Evolutionary conservation across 108 stramenopile species (phyloP), one percentile per base, ranked within the genome.

Genomic region (Nannochloropsis salina): DNA sequence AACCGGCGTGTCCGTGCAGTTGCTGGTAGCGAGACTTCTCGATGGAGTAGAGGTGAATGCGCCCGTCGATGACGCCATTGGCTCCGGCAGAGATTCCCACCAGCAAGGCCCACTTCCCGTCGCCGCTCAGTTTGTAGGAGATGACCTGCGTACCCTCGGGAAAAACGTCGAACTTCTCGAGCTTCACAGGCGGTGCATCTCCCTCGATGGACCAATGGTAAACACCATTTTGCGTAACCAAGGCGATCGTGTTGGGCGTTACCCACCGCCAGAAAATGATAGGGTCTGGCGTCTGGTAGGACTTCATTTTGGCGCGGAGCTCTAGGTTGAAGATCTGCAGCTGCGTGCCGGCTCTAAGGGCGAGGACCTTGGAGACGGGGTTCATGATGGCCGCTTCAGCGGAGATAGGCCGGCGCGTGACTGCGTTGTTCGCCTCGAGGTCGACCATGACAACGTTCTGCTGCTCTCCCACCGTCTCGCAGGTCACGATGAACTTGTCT

Each of bases 331-430:
- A 98, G 88, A 99, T 95, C 92, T 99, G 99, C 84, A 99, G 93
- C 82, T 91, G 93, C 22, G 92, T 94, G 43, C 94, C 95, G 42
- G 93, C 94, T 87, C 98, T 93, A 51, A 99, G 93, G 45, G 98
- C 98, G 18, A 99, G 87, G 86, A 99, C 95, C 83, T 94, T 94
- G 43, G 90, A 88, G 43, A 86, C 82, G 10, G 98, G 98, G 93
- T 98, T 97, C 98, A 99, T 99, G 80, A 99, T 94, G 86, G 97
- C 97, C 11, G 98, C 97, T 83, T 98, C 97, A 8, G 98, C 97
- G 81, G 95, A 94, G 84, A 99, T 99, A 20, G 96, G 95, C 84
- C 96, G 94, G 40, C 96, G 93, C 79, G 95, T 96, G 42, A 97
- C 96, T 74, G 94, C 92, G 42, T 95, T 96, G 43, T 93, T 92